Percentiles rank a stretch among this genome's conserved stretches.
Evolutionary conservation across 2,329 filamentous ascomycete species (phyloP).

Genomic region (Fusarium sp.): DNA sequence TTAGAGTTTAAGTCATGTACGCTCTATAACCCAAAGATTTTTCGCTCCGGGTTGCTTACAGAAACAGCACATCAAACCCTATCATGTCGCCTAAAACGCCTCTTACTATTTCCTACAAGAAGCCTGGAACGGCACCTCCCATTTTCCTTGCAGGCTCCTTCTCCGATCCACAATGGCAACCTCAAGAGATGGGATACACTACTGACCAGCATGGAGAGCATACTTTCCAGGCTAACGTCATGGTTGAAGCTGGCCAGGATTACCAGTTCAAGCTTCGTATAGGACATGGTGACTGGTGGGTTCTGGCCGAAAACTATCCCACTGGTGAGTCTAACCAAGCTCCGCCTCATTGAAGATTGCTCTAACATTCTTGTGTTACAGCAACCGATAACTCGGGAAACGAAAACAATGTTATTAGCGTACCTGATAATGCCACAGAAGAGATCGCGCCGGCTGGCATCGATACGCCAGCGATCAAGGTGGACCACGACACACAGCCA

Average conservation of each 20-base stretch:
- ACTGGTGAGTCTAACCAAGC: conserved; percentile 64
- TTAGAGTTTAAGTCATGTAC: conserved; percentile 11
- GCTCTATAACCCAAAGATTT: not conserved
- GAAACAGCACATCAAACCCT: conserved; percentile 8
- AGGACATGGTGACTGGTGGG: conserved; percentile 78
- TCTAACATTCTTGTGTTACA: conserved; percentile 29
- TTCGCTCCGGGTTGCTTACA: conserved; percentile 12
- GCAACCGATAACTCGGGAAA: conserved; percentile 64
- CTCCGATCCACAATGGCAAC: conserved; percentile 76
- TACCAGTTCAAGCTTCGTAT: conserved; percentile 84
- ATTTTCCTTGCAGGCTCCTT: conserved; percentile 81
- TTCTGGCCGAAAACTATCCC: conserved; percentile 73
- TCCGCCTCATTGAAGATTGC: not conserved
- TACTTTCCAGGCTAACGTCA: conserved; percentile 71
- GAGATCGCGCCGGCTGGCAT: conserved; percentile 24
- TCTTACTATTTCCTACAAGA: conserved; percentile 73
- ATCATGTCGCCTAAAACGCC: conserved; percentile 52
- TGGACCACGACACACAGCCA: conserved; percentile 21
- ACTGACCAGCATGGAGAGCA: conserved; percentile 68
- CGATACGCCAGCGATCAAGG: conserved; percentile 30
- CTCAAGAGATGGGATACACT: conserved; percentile 74
- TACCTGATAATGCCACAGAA: conserved; percentile 35
- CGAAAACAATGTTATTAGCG: conserved; percentile 63
- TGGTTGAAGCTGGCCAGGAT: conserved; percentile 68
- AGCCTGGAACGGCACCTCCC: conserved; percentile 73